phyloP scores from a whole-genome alignment of 768 basidiomycete genomes.

The Kwoniella shandongensis region DNA sequence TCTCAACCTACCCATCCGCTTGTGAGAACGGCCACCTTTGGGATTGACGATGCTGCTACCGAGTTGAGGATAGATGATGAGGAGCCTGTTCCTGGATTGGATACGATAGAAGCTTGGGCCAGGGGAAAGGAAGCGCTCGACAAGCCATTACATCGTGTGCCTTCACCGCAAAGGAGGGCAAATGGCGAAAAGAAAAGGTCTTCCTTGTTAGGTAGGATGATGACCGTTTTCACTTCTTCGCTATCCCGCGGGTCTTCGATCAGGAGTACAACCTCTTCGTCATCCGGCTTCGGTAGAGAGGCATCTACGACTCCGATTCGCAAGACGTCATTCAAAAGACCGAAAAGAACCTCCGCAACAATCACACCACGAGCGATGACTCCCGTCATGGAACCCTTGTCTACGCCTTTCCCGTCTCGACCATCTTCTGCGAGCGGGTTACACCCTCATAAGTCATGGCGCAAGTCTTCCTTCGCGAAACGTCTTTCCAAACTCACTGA shows the following conservation, averaged over 20 bases:
- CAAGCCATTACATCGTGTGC: not conserved
- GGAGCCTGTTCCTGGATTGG: constrained; percentile 5
- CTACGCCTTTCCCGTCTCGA: constrained; percentile 1
- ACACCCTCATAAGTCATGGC: constrained; percentile 6
- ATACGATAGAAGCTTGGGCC: constrained; percentile 1
- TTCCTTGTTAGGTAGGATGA: not conserved
- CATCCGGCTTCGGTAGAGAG: too few relatives aligned
- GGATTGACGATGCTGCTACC: constrained; percentile 4
- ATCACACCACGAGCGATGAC: not conserved
- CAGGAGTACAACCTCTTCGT: too few relatives aligned
- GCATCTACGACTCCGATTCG: too few relatives aligned
- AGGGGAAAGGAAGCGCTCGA: not conserved
- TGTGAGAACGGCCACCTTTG: constrained; percentile 15
- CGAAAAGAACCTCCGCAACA: too few relatives aligned
- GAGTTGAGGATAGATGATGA: constrained; percentile 14
- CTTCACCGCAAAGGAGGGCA: not conserved
- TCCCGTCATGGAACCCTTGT: not conserved
- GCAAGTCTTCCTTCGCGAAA: constrained; percentile 4
- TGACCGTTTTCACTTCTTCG: not conserved
- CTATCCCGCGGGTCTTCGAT: too few relatives aligned
- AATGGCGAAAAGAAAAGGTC: not conserved
- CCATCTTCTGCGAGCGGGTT: not conserved
- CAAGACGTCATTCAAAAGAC: too few relatives aligned
- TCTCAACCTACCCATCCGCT: not conserved
- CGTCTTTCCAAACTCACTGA: constrained; percentile 12